Percentiles rank a stretch among this genome's conserved stretches.
These are phyloP conservation scores for Coemansia sp. DNA, from an alignment of 371 early-diverging fungal species.

Conservation along the genomic window DNA sequence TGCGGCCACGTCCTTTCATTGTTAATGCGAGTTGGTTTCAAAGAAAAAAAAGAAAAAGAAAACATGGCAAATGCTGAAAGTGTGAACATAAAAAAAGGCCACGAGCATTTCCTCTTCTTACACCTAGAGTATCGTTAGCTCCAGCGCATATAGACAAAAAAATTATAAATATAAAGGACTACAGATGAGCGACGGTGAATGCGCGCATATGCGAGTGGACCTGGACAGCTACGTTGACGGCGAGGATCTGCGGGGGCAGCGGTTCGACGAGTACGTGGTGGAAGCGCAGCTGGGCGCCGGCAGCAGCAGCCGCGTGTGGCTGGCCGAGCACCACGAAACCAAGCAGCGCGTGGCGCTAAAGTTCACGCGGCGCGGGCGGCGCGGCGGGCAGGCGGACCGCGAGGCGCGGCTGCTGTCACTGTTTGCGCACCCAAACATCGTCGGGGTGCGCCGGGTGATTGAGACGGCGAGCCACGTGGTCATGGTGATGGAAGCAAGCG, in stretches of 20 bases:
- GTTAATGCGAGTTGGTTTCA: too few species aligned
- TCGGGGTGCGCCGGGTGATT: not conserved
- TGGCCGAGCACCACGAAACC: not conserved
- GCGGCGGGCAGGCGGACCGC: not conserved
- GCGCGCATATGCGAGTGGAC: not conserved
- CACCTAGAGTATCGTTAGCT: too few species aligned
- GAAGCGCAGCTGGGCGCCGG: not conserved
- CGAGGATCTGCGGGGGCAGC: not conserved
- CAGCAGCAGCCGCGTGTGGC: not conserved
- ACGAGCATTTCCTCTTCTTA: too few species aligned
- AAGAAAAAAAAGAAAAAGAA: too few species aligned
- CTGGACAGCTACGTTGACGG: not conserved
- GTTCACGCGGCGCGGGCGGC: not conserved
- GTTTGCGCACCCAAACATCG: slow-evolving; percentile 1
- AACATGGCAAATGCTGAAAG: too few species aligned
- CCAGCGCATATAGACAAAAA: too few species aligned
- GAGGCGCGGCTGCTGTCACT: not conserved
- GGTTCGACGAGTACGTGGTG: not conserved
- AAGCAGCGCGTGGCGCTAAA: not conserved
- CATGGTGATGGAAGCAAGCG: not conserved
- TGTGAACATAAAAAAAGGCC: too few species aligned
- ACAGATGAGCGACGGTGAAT: not conserved
- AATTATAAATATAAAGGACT: too few species aligned
- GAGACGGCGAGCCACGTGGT: not conserved
- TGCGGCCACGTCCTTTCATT: too few species aligned